Base-by-base conservation (phyloP, 768 basidiomycete species). In the Boletellus sp. region DNA sequence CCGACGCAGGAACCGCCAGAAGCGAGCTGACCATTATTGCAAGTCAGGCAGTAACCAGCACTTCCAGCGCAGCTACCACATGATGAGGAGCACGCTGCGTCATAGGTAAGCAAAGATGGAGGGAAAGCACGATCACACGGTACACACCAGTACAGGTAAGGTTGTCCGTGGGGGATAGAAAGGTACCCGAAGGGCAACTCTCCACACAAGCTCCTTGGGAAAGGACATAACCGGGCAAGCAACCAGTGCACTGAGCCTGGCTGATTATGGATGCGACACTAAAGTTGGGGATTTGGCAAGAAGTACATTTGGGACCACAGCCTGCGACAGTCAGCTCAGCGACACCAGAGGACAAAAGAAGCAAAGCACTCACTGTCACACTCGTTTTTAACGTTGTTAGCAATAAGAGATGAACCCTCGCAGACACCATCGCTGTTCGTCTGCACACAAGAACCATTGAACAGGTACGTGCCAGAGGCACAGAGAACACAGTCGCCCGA, bases 221-320 rank as follows among this genome's bases (percentile, higher is more conserved):
- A 26, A 94, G 75, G 20, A 88, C 78, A 46, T 75, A 83, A 13
- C 91, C 91, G 31, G 87, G 82, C 32, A 94, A 62, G 65, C 92
- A 94, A 2, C 76, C 82, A 12, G 84, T 87, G 63, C 91, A 93
- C 57, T 89, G 80, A 3, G 80, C 72, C 47, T 86, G 75, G 48
- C 77, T 69, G 41, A 84, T 69, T 0, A 82, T 84, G 15, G 90
- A 90, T 2, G 78, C 78, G 11, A 77, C 74, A 52, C 63, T 84
- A 64, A 94, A 94, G 56, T 77, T 80, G 6, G 86, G 74, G 53
- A 90, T 89, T 48, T 75, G 71, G 70, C 92, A 94, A 3, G 80
- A 73, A 9, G 85, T 87, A 62, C 91, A 94, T 65, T 87, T 87
- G 2, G 86, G 73, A 8, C 90, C 90, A 63, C 93, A 93, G 48